These are phyloP conservation scores for Tetragonia tetragonoides DNA, from an alignment of 148 eudicot species.

Conservation along the genomic window DNA sequence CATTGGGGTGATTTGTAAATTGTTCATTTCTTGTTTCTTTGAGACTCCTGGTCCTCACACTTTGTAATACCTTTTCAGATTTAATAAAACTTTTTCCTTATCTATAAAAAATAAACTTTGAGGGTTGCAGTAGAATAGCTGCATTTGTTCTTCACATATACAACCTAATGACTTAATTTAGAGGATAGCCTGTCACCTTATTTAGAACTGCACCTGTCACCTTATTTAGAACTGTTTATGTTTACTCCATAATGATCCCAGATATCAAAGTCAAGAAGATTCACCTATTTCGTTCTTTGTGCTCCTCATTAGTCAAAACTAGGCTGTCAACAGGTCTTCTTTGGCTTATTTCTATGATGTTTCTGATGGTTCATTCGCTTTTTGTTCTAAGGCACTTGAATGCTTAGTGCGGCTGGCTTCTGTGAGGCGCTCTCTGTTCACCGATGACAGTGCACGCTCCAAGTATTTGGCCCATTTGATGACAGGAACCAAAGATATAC, in stretches of 20 bases:
- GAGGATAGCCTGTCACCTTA: background rate
- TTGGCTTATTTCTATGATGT: background rate
- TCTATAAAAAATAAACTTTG: background rate
- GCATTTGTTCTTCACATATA: background rate
- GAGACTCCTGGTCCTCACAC: no score
- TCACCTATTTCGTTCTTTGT: background rate
- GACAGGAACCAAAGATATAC: constrained; percentile 78
- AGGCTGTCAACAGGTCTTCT: background rate
- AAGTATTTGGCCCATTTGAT: constrained; percentile 76
- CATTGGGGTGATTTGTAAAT: no score
- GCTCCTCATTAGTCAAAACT: background rate
- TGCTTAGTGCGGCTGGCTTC: constrained; percentile 88
- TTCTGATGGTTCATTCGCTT: background rate
- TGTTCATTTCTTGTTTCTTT: no score
- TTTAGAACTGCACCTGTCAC: background rate
- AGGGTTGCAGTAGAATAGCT: background rate
- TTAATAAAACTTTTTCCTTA: no score
- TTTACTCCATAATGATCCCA: background rate
- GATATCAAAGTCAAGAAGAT: background rate
- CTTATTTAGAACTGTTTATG: background rate
- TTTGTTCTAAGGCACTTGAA: constrained; percentile 61
- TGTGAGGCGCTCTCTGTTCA: constrained; percentile 73
- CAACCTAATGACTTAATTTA: background rate
- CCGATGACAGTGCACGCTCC: constrained; percentile 60
- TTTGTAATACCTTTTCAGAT: no score